A percentile compares a stretch with the other conserved stretches of the same genome.
Evolutionary conservation across 2,329 filamentous ascomycete genomes (phyloP).

Genomic region (Pyricularia pennisetigena): DNA sequence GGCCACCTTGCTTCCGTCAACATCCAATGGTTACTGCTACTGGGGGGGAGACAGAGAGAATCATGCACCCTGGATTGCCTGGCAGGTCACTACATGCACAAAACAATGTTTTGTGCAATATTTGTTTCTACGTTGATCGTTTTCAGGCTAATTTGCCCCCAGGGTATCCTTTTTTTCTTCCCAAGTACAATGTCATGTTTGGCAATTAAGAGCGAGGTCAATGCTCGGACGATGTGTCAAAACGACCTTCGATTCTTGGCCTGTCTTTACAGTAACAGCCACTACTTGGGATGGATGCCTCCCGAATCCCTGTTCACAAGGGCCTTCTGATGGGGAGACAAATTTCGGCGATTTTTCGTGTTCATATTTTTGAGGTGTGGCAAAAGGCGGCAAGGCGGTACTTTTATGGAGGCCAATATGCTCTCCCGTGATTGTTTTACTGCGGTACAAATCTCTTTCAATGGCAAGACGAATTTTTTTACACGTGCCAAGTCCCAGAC

Average conservation of each 20-base stretch:
- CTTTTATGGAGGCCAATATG: too few species aligned
- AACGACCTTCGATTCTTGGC: neutral
- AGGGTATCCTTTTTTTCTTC: neutral
- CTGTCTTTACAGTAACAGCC: neutral
- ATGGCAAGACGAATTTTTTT: neutral
- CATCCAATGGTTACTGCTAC: neutral
- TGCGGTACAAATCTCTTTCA: neutral
- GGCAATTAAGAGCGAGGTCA: neutral
- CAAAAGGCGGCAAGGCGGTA: too few species aligned
- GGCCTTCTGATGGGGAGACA: neutral
- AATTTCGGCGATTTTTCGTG: neutral
- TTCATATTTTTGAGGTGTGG: neutral
- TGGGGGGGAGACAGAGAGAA: too few species aligned
- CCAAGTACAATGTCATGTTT: neutral
- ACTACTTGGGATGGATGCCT: neutral
- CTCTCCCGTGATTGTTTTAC: neutral
- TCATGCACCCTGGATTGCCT: neutral
- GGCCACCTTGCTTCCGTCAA: neutral
- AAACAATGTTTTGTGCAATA: neutral
- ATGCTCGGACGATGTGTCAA: neutral
- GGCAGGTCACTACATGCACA: neutral
- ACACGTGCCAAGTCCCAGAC: neutral
- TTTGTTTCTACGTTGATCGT: neutral
- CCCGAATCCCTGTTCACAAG: neutral
- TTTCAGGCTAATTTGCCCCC: neutral